Base-by-base conservation (phyloP, 2,329 filamentous ascomycete species). In the Ceratocystis lukuohia region DNA sequence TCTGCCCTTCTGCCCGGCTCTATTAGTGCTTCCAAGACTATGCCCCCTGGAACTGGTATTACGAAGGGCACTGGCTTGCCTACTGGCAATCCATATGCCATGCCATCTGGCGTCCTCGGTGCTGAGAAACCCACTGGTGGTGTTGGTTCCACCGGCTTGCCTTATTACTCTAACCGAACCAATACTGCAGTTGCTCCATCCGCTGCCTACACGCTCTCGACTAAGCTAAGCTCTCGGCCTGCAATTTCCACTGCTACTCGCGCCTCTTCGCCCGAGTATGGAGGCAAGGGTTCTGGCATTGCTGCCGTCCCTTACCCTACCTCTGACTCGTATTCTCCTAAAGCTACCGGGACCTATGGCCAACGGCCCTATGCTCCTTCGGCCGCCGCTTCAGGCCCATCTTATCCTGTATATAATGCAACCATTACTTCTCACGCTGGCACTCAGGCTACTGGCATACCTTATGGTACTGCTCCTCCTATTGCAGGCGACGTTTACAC, bases 401-500 rank as follows among this genome's bases (percentile, higher is more conserved):
- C 45, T 6, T 37, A 25, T 33, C 33, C 62, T 25, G 30, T n/a
- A 7, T 5, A 45, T 17, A 65, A 53, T 59, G 44, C 57, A 33
- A 59, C 56, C 33, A 2, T 59, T 28, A 59, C 56, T 20, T 17
- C 56, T 28, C 28, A 37, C 56, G 2, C 61, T 22, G 56, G 66
- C 37, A 65, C 67, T 15, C 69, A 69, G 25, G 66, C 63, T 62
- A 66, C 63, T 4, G 69, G 70, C 46, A 61, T 30, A n/a, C 22
- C 44, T 6, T 44, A 45, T 44, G 56, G 48, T 6, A 62, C 57
- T 25, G 50, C 41, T 20, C 12, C 53, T 22, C 67, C 53, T 37
- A 62, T 53, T 37, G 46, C 70, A 37, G 66, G 72, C 33, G 69
- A 68, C 20, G 73, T 72, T 28, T 72, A 71, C 69, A 73, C 72